Evolutionary conservation across 2,329 filamentous ascomycete species (phyloP), one percentile per base, ranked within the genome.

Genomic region (Mycosphaerelloides madeirae): DNA sequence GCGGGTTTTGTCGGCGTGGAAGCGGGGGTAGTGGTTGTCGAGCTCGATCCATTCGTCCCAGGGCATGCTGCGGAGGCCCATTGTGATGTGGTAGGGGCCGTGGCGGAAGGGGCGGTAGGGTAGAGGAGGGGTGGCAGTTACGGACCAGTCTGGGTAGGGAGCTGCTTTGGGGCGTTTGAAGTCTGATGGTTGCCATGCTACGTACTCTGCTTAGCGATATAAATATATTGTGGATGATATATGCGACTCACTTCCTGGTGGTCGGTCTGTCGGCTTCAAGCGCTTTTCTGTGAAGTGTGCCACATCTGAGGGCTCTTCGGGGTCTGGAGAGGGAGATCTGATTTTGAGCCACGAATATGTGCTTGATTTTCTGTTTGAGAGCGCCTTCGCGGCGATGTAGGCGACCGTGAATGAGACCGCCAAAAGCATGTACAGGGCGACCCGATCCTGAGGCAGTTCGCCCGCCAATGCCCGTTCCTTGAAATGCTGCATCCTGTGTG

Each of bases 41-140:
- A 94, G 77, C 66, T 94, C 85, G 58, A 91, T 88, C 86, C 86
- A 90, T 44, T 88, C 81, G 41, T 84, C 77, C 66, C 79, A 81
- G 25, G 79, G 72, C 68, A 87, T 76, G 7, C 73, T 77, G n/a
- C 85, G 77, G 2, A 91, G 72, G 0, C 86, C 85, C 82, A 90
- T 85, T 1, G 82, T 89, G 46, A 87, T 76, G 58, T 85, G 77
- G 64, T 89, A 88, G 6, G 85, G 85, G 0, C 86, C 85, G 62
- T 87, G 79, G 55, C 83, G 79, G 64, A 91, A 91, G 0, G 86
- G 84, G 5, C 86, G 78, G 66, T 91, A 91, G 0, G 84, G 84
- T 0, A 88, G 75, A 0, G 86, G 85, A 48, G 84, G 83, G 1
- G 83, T 86, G n/a, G 69, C 67, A 18, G 77, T 71, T 29, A 89